These are phyloP conservation scores for Camelina sativa DNA, from an alignment of 345 rosid species.

Conservation along the genomic window DNA sequence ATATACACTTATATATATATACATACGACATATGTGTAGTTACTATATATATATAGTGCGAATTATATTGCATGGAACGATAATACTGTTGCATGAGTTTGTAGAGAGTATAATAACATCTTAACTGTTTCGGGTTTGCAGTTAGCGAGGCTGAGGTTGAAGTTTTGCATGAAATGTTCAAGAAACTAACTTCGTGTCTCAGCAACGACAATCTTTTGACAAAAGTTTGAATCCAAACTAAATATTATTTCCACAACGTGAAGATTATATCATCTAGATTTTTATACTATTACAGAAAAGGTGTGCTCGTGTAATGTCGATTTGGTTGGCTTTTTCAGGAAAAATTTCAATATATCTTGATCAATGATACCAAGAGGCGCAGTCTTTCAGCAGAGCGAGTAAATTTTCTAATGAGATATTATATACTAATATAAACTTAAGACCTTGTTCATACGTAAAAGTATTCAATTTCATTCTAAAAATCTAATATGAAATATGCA, in stretches of 20 bases:
- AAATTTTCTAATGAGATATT: neutral
- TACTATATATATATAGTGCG: neutral
- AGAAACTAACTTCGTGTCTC: conserved; percentile 66
- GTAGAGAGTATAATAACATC: neutral
- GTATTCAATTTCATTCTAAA: neutral
- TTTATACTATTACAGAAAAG: neutral
- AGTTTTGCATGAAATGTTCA: conserved; percentile 70
- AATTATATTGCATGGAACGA: conserved; percentile 1
- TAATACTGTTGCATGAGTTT: neutral
- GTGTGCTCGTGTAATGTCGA: neutral
- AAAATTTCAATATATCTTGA: conserved; percentile 59
- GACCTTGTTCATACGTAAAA: conserved; percentile 3
- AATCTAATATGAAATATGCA: conserved; percentile 34
- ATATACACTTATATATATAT: neutral
- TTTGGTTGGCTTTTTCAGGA: conserved; percentile 49
- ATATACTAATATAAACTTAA: neutral
- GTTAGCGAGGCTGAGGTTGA: conserved; percentile 80
- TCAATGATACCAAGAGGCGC: conserved; percentile 45
- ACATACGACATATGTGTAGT: neutral
- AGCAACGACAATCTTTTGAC: conserved; percentile 57
- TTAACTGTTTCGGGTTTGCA: conserved; percentile 38
- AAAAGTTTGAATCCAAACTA: conserved; percentile 53
- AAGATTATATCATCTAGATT: neutral
- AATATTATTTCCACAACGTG: neutral
- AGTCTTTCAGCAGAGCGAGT: conserved; percentile 70